Percentiles rank a stretch among this genome's conserved stretches.
phyloP scores from a whole-genome alignment of 352 stramenopile species.

The Phytopythium helicoides region DNA sequence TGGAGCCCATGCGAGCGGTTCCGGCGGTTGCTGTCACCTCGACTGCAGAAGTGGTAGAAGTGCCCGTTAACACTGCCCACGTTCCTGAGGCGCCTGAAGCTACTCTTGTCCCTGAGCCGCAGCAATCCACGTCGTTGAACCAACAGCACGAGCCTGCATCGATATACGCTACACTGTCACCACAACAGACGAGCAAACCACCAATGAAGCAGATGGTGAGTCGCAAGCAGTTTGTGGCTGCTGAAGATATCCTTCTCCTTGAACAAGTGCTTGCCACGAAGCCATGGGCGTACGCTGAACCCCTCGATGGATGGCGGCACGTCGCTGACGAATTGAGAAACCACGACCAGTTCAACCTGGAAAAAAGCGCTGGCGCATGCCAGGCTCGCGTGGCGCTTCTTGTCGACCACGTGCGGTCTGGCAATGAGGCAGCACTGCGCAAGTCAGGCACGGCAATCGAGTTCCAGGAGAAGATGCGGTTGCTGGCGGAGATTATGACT shows the following conservation, averaged over 20 bases:
- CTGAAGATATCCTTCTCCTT: conserved; percentile 30
- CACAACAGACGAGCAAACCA: neutral
- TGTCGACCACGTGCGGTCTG: conserved; percentile 24
- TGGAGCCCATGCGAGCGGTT: too few relatives aligned
- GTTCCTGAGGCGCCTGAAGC: too few relatives aligned
- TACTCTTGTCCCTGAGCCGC: too few relatives aligned
- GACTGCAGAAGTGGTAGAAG: too few relatives aligned
- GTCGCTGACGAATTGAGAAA: conserved; percentile 16
- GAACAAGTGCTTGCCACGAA: conserved; percentile 24
- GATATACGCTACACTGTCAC: neutral
- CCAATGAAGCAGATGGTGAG: conserved; percentile 5
- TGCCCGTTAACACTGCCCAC: too few relatives aligned
- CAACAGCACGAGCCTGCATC: too few relatives aligned
- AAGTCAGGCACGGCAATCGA: conserved; percentile 28
- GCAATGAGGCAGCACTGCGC: conserved; percentile 23
- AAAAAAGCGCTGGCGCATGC: conserved; percentile 35
- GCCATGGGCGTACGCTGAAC: conserved; percentile 21
- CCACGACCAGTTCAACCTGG: conserved; percentile 16
- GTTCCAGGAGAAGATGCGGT: conserved; percentile 21
- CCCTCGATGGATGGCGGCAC: conserved; percentile 37
- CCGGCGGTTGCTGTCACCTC: too few relatives aligned
- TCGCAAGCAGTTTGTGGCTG: conserved; percentile 34
- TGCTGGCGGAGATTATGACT: conserved; percentile 20
- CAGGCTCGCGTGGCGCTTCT: conserved; percentile 25
- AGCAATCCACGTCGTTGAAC: too few relatives aligned